A percentile compares a stretch with the other conserved stretches of the same genome.
phyloP scores from a whole-genome alignment of 768 basidiomycete species.

The Rhodotorula graminis region DNA sequence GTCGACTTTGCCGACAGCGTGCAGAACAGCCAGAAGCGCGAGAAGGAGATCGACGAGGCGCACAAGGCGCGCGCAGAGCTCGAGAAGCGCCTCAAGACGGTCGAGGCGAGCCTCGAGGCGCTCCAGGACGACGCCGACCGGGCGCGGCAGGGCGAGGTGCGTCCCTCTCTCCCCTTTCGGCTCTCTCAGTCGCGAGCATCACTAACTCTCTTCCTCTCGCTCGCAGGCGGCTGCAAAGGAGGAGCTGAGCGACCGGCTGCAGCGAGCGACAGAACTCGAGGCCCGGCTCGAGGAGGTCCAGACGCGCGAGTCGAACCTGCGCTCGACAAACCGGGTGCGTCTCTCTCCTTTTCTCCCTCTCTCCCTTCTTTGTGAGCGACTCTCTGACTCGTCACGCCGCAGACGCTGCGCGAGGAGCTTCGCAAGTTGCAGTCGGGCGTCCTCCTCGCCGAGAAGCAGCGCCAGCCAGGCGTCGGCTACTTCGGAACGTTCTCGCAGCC shows the following conservation, averaged over 20 bases:
- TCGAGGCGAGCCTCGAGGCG: constrained; percentile 50
- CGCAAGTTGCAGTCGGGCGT: constrained; percentile 93
- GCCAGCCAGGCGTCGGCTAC: constrained; percentile 90
- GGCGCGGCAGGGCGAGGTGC: constrained; percentile 62
- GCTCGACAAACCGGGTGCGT: constrained; percentile 70
- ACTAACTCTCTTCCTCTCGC: too few relatives aligned
- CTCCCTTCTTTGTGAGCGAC: too few relatives aligned
- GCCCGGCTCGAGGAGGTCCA: constrained; percentile 63
- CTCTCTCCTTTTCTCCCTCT: neutral
- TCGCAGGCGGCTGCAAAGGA: constrained; percentile 52
- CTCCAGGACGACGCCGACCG: constrained; percentile 52
- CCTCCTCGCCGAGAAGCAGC: constrained; percentile 77
- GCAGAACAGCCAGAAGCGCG: constrained; percentile 69
- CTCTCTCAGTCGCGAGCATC: too few relatives aligned
- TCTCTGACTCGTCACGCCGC: constrained; percentile 10
- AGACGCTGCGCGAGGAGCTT: constrained; percentile 88
- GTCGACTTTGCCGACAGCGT: constrained; percentile 53
- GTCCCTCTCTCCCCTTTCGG: constrained; percentile 20
- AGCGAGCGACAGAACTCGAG: constrained; percentile 57
- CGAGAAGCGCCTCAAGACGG: constrained; percentile 45
- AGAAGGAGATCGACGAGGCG: constrained; percentile 57
- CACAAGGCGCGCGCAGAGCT: constrained; percentile 53
- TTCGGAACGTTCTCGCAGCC: constrained; percentile 46
- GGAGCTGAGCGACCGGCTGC: constrained; percentile 54
- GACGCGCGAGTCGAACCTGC: constrained; percentile 65